Percentiles rank a stretch among this genome's conserved stretches.
Conservation (phyloP, 345 rosid genomes). For the Clausena lansium region DNA sequence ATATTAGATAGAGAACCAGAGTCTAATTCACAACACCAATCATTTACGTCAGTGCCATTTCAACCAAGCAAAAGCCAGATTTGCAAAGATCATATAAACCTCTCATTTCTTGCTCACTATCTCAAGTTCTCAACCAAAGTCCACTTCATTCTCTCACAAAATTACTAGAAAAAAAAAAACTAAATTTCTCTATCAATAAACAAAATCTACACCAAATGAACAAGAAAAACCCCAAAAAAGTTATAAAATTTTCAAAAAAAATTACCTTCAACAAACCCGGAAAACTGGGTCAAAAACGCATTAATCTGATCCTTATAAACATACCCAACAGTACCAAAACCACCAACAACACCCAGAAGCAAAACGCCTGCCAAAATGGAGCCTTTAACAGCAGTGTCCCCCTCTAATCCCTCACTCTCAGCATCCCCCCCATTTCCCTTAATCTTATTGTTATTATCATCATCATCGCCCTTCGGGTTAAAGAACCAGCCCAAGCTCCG, state of each 20-base stretch:
- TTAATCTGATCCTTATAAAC: conserved; percentile 80
- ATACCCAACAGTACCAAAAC: conserved; percentile 71
- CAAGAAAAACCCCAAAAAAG: neutral
- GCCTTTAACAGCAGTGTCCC: conserved; percentile 69
- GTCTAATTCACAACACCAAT: neutral
- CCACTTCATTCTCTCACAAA: neutral
- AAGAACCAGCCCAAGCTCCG: conserved; percentile 71
- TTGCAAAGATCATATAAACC: neutral
- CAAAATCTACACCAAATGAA: neutral
- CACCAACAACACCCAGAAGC: conserved; percentile 85
- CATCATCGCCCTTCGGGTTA: conserved; percentile 48
- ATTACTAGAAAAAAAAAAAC: neutral
- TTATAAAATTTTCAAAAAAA: neutral
- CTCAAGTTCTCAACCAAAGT: neutral
- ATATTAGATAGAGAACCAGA: neutral
- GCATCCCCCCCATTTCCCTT: conserved; percentile 23
- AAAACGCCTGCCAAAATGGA: conserved; percentile 81
- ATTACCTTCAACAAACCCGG: conserved; percentile 81
- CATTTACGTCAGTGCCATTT: neutral
- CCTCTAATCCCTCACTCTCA: conserved; percentile 37
- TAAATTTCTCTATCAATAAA: neutral
- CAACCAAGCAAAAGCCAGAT: neutral
- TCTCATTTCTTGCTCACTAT: neutral
- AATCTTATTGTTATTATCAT: conserved; percentile 25
- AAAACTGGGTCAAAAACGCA: conserved; percentile 72